Conservation (phyloP, 352 stramenopile species). For the Globisporangium splendens region DNA sequence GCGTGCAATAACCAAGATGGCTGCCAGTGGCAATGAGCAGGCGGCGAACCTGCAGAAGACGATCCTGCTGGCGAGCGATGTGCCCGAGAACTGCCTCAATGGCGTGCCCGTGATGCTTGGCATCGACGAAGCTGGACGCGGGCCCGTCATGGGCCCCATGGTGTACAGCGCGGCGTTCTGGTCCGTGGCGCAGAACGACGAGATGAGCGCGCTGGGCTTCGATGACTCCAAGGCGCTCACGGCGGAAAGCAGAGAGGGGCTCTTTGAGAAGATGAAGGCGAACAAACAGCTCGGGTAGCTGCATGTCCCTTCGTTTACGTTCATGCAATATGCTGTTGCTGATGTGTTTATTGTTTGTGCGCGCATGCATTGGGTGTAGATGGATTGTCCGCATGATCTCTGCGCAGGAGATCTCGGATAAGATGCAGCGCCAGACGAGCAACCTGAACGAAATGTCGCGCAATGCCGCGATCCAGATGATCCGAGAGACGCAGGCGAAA, state of each 20-base stretch:
- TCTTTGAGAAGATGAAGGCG: constrained; percentile 89
- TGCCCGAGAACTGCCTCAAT: constrained; percentile 54
- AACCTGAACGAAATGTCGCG: constrained; percentile 95
- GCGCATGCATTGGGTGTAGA: constrained; percentile 23
- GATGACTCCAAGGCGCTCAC: constrained; percentile 94
- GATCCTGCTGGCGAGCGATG: constrained; percentile 56
- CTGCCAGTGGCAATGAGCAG: background rate
- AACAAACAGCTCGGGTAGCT: constrained; percentile 63
- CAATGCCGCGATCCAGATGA: constrained; percentile 91
- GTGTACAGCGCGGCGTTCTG: constrained; percentile 93
- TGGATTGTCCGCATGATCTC: constrained; percentile 91
- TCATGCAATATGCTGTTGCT: background rate
- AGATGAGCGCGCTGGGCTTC: constrained; percentile 87
- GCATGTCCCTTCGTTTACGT: no score
- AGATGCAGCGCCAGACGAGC: constrained; percentile 90
- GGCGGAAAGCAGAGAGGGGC: constrained; percentile 73
- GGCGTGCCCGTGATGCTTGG: constrained; percentile 86
- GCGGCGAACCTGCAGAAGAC: constrained; percentile 42
- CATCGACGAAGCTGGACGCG: constrained; percentile 94
- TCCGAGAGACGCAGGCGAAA: constrained; percentile 84
- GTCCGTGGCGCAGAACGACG: constrained; percentile 57
- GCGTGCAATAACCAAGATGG: background rate
- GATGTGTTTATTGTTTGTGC: background rate
- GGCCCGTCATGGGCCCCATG: constrained; percentile 94
- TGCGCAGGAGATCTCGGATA: constrained; percentile 92